These are phyloP conservation scores for Glonium stellatum DNA, from an alignment of 495 filamentous ascomycete species.

Conservation along the genomic window DNA sequence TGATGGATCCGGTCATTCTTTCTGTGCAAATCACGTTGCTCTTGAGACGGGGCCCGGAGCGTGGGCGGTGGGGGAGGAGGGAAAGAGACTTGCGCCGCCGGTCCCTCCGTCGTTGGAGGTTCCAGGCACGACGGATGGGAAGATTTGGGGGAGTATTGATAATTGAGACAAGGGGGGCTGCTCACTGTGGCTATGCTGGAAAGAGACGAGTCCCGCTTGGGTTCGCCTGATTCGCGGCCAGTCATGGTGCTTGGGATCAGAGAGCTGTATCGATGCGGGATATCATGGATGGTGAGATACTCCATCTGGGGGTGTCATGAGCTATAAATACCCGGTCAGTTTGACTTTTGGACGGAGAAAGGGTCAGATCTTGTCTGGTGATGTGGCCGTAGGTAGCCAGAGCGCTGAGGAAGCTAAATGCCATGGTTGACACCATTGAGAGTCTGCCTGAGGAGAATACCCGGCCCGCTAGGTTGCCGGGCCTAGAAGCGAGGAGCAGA, in stretches of 20 bases:
- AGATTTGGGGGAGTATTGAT: not conserved
- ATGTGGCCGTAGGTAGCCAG: not conserved
- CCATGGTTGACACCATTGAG: not conserved
- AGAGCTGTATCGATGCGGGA: not conserved
- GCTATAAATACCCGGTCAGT: not conserved
- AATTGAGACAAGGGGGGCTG: not conserved
- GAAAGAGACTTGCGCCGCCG: not conserved
- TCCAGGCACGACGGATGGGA: not conserved
- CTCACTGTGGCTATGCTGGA: not conserved
- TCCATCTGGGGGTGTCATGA: not conserved
- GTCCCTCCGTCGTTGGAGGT: not conserved
- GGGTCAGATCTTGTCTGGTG: not conserved
- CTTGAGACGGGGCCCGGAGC: not conserved
- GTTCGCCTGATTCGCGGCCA: not conserved
- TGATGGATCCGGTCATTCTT: slow-evolving; percentile 10
- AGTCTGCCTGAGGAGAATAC: not conserved
- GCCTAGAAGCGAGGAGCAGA: not conserved
- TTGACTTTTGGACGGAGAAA: not conserved
- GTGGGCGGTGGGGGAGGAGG: not conserved
- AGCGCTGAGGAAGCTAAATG: not conserved
- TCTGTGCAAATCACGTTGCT: not conserved
- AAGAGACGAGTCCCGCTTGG: not conserved
- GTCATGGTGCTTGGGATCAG: not conserved
- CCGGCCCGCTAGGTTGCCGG: not conserved
- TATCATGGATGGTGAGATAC: slow-evolving; percentile 1